These are phyloP conservation scores for Choiromyces venosus DNA, from an alignment of 495 filamentous ascomycete species.

Conservation along the genomic window DNA sequence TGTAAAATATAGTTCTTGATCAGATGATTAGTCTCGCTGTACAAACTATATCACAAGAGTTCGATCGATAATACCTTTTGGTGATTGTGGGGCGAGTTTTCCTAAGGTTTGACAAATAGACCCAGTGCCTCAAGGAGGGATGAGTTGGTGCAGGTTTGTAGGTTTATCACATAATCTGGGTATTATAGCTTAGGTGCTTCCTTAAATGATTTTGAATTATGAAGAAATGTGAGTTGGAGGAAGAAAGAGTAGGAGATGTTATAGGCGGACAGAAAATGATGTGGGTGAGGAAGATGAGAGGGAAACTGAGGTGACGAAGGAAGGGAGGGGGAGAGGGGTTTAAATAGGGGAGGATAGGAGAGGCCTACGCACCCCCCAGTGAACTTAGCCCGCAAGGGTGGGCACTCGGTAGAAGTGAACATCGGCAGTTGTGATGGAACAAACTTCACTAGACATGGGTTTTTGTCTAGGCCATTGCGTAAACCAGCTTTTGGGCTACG, in stretches of 20 bases:
- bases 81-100: background rate
- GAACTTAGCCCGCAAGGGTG: background rate
- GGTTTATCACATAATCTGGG: background rate
- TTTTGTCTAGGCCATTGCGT: background rate
- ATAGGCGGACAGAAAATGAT: background rate
- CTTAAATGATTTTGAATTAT: background rate
- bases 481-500: background rate
- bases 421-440: background rate
- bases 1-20: background rate
- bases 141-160: background rate
- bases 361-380: background rate
- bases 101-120: background rate
- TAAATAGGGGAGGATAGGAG: background rate
- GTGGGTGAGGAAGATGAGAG: background rate
- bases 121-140: background rate
- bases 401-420: background rate
- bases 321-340: background rate
- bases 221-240: background rate
- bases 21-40: background rate
- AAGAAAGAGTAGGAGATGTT: background rate
- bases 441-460: background rate
- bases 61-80: background rate
- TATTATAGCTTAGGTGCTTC: background rate
- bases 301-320: background rate
- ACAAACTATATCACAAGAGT: background rate